Conservation (phyloP, 2,329 filamentous ascomycete species). For the Ophiostoma himal-ulmi region DNA sequence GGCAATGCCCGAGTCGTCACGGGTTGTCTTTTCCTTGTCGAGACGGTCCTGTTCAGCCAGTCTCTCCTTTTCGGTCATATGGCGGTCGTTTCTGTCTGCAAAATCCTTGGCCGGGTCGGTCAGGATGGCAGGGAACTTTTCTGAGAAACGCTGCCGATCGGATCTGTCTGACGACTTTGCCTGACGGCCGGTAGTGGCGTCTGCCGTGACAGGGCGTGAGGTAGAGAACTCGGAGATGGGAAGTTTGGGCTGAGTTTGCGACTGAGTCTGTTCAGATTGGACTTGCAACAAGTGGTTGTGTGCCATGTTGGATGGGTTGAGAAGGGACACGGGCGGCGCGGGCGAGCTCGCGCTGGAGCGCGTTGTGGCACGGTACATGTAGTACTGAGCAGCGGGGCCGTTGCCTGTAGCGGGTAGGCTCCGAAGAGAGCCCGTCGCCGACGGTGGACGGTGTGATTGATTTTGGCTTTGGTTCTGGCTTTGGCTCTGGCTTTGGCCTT, state of each 20-base stretch:
- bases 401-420: not conserved
- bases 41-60: conserved; percentile 2
- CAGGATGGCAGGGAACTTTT: not conserved
- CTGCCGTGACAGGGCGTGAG: not conserved
- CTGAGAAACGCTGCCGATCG: not conserved
- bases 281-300: not conserved
- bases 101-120: not conserved
- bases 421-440: conserved; percentile 1
- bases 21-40: not conserved
- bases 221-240: conserved; percentile 17
- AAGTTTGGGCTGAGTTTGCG: not conserved
- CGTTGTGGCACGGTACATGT: conserved; percentile 14
- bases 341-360: conserved; percentile 18
- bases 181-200: conserved; percentile 1
- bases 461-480: not conserved
- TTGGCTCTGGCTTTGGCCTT: not conserved
- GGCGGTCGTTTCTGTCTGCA: not conserved
- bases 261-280: not conserved
- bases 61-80: not conserved
- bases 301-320: conserved; percentile 6
- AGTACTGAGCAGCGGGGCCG: conserved; percentile 7
- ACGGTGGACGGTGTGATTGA: not conserved
- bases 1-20: conserved; percentile 18
- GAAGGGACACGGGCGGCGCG: conserved; percentile 20
- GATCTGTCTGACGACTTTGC: not conserved